These are phyloP conservation scores for Blastomyces parvus DNA, from an alignment of 2,329 filamentous ascomycete species.

Conservation along the genomic window DNA sequence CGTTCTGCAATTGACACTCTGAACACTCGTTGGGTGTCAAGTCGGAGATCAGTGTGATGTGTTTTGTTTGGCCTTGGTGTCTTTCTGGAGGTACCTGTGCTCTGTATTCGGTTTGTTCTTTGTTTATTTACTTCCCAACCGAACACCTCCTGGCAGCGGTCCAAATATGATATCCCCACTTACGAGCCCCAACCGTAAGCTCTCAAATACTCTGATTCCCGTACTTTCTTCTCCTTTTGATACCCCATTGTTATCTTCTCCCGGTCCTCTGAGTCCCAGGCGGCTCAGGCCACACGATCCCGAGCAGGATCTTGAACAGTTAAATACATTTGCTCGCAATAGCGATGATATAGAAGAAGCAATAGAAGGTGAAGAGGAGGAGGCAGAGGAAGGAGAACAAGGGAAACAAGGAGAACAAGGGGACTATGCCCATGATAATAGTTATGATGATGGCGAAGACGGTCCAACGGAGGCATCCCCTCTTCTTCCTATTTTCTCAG, in stretches of 20 bases:
- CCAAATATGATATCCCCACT: constrained; percentile 11
- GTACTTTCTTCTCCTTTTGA: constrained; percentile 5
- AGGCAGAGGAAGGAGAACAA: background rate
- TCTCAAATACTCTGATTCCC: background rate
- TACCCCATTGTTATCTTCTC: background rate
- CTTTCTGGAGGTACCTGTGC: background rate
- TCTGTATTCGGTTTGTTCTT: background rate
- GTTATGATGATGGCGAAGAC: constrained; percentile 28
- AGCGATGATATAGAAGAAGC: constrained; percentile 7
- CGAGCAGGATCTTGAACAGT: background rate
- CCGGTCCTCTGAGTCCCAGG: background rate
- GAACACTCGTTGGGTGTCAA: background rate
- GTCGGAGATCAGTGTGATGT: background rate
- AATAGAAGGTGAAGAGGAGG: background rate
- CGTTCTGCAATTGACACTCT: background rate
- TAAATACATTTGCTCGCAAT: background rate
- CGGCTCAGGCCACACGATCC: background rate
- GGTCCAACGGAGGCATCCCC: constrained; percentile 35
- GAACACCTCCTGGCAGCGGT: background rate
- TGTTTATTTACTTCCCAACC: background rate
- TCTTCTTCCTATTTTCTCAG: constrained; percentile 69
- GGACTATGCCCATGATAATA: constrained; percentile 27
- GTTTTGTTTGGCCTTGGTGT: background rate
- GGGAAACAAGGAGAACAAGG: constrained; percentile 2
- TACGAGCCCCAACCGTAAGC: constrained; percentile 5